These are phyloP conservation scores for Cyberlindnera saturnus DNA, from an alignment of 805 yeast species.

Conservation along the genomic window DNA sequence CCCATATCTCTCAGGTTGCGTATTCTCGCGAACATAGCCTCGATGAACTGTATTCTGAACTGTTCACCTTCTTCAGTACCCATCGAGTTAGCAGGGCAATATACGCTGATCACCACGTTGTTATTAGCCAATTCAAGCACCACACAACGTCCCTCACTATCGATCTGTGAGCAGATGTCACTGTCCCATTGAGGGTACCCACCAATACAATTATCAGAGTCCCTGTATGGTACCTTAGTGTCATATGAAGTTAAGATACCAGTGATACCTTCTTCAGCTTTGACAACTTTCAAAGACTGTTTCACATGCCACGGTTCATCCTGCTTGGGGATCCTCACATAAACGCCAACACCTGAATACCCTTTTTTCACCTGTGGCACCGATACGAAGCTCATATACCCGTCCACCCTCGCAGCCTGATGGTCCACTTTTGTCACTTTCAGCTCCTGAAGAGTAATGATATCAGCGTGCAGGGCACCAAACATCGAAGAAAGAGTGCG, in stretches of 20 bases:
- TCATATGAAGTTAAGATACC: slow-evolving; percentile 40
- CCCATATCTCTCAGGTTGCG: slow-evolving; percentile 47
- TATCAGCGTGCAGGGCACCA: slow-evolving; percentile 55
- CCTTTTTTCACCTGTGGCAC: slow-evolving; percentile 70
- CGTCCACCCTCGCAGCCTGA: slow-evolving; percentile 45
- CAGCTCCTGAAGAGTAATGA: slow-evolving; percentile 83
- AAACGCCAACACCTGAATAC: slow-evolving; percentile 88
- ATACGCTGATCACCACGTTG: slow-evolving; percentile 57
- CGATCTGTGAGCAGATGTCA: slow-evolving; percentile 43
- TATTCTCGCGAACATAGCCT: slow-evolving; percentile 55
- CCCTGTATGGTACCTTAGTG: slow-evolving; percentile 17
- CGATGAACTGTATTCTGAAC: slow-evolving; percentile 53
- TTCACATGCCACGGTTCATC: slow-evolving; percentile 34
- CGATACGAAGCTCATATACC: slow-evolving; percentile 61
- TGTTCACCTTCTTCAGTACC: slow-evolving; percentile 60
- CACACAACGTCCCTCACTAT: slow-evolving; percentile 80
- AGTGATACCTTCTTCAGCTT: slow-evolving; percentile 90
- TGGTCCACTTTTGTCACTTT: slow-evolving; percentile 54
- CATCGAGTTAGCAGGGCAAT: slow-evolving; percentile 90
- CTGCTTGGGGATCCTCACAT: slow-evolving; percentile 47
- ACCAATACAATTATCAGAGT: slow-evolving; percentile 44
- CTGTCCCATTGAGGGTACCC: slow-evolving; percentile 52
- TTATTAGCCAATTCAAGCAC: slow-evolving; percentile 64
- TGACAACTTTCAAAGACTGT: slow-evolving; percentile 44
- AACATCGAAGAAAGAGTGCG: slow-evolving; percentile 37